phyloP scores from a whole-genome alignment of 2,329 filamentous ascomycete genomes.

The Hortaea werneckii region DNA sequence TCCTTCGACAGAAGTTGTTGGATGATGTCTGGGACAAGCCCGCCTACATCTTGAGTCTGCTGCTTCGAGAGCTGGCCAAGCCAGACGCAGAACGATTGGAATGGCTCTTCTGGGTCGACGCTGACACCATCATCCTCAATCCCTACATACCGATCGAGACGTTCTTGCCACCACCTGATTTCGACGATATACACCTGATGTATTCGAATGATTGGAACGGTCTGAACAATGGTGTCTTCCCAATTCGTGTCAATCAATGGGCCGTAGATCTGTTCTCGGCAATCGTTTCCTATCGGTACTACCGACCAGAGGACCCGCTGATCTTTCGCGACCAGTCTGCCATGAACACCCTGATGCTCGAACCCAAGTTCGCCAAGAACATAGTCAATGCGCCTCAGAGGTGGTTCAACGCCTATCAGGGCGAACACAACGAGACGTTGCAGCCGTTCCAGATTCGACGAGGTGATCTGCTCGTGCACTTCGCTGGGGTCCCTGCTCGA shows the following conservation, averaged over 20 bases:
- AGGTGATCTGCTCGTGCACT: conserved; percentile 36
- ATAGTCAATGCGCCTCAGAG: conserved; percentile 30
- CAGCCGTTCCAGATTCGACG: conserved; percentile 27
- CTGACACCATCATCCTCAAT: conserved; percentile 36
- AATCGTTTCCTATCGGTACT: conserved; percentile 31
- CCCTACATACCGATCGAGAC: conserved; percentile 31
- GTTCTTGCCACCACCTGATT: conserved; percentile 28
- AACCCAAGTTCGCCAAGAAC: conserved; percentile 23
- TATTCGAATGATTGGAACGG: conserved; percentile 32
- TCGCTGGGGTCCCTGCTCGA: conserved; percentile 28
- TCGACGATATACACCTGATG: conserved; percentile 28
- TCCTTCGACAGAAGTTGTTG: conserved; percentile 32
- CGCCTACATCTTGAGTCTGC: conserved; percentile 33
- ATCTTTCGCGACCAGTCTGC: conserved; percentile 32
- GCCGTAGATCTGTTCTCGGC: conserved; percentile 29
- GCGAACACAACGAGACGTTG: conserved; percentile 29
- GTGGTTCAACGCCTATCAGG: conserved; percentile 37
- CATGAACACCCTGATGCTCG: conserved; percentile 30
- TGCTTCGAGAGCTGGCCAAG: conserved; percentile 30
- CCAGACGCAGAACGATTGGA: conserved; percentile 29
- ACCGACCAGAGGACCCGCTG: conserved; percentile 26
- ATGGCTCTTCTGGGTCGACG: conserved; percentile 36
- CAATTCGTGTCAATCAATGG: conserved; percentile 31
- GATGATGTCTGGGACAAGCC: conserved; percentile 37
- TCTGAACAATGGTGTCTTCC: conserved; percentile 36